phyloP scores from a whole-genome alignment of 768 basidiomycete genomes.

The Rhodocollybia butyracea region DNA sequence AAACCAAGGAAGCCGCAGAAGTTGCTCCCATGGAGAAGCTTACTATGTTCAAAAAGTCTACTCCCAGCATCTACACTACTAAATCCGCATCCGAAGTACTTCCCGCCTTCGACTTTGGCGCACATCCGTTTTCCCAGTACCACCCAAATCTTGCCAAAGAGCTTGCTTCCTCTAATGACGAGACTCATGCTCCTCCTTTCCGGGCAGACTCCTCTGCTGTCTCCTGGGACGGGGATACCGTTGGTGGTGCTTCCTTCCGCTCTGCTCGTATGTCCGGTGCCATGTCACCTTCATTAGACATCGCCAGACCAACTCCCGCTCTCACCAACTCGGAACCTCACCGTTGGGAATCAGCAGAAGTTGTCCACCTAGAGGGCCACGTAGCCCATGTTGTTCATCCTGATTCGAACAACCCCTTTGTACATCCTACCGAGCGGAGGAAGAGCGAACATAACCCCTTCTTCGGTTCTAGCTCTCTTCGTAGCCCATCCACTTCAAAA shows the following conservation, averaged over 20 bases:
- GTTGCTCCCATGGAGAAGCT: constrained; percentile 56
- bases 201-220: constrained; percentile 40
- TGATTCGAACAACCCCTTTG: constrained; percentile 22
- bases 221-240: constrained; percentile 56
- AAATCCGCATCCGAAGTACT: constrained; percentile 44
- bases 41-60: constrained; percentile 64
- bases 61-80: constrained; percentile 50
- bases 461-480: constrained; percentile 17
- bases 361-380: constrained; percentile 42
- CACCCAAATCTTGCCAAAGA: constrained; percentile 53
- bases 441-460: constrained; percentile 37
- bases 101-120: constrained; percentile 30
- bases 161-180: constrained; percentile 36
- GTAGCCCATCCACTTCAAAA: constrained; percentile 23
- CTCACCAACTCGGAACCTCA: constrained; percentile 50
- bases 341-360: constrained; percentile 70
- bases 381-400: constrained; percentile 30
- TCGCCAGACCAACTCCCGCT: constrained; percentile 61
- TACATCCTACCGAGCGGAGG: constrained; percentile 24
- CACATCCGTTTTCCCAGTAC: constrained; percentile 56
- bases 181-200: constrained; percentile 41
- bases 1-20: constrained; percentile 33
- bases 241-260: constrained; percentile 46
- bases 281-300: constrained; percentile 46
- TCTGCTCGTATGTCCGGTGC: constrained; percentile 40